phyloP scores from a whole-genome alignment of 192 early-diverging fungal genomes.

The Podila epicladia region DNA sequence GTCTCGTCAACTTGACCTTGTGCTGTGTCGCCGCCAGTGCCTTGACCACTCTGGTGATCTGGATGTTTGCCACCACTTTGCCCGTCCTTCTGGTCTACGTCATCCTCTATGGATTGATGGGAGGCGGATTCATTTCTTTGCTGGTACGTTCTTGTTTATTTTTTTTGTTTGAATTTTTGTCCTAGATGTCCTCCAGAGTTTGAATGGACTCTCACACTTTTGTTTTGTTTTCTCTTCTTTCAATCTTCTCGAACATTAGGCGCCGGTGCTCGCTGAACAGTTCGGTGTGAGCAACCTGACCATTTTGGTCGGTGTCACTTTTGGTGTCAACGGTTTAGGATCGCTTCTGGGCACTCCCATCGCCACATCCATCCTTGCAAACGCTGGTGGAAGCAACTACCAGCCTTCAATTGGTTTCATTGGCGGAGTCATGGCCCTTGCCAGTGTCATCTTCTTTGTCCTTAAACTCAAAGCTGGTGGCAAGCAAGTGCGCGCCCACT shows the following conservation, averaged over 20 bases:
- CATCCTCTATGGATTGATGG: constrained; percentile 57
- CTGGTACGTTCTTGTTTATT: not conserved
- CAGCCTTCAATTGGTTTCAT: constrained; percentile 31
- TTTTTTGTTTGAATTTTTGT: not conserved
- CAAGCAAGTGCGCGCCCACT: constrained; percentile 7
- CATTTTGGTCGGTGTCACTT: constrained; percentile 53
- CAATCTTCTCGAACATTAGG: not conserved
- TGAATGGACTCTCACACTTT: not conserved
- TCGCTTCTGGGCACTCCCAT: constrained; percentile 56
- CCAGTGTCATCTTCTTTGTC: constrained; percentile 12
- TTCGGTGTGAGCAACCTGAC: constrained; percentile 52
- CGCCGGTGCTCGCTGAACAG: constrained; percentile 46
- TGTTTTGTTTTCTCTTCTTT: not conserved
- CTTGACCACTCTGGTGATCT: constrained; percentile 54
- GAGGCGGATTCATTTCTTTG: constrained; percentile 56
- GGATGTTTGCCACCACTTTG: constrained; percentile 56
- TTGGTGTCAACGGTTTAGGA: constrained; percentile 54
- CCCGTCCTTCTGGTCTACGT: constrained; percentile 53
- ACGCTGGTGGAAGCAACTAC: constrained; percentile 21
- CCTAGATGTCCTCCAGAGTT: not conserved
- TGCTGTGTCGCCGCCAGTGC: constrained; percentile 52
- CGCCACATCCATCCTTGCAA: constrained; percentile 35
- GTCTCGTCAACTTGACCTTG: constrained; percentile 52
- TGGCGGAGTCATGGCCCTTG: constrained; percentile 32
- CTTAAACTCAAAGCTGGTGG: constrained; percentile 32